Conservation (phyloP, 371 early-diverging fungal genomes). For the Lichtheimia hyalospora region DNA sequence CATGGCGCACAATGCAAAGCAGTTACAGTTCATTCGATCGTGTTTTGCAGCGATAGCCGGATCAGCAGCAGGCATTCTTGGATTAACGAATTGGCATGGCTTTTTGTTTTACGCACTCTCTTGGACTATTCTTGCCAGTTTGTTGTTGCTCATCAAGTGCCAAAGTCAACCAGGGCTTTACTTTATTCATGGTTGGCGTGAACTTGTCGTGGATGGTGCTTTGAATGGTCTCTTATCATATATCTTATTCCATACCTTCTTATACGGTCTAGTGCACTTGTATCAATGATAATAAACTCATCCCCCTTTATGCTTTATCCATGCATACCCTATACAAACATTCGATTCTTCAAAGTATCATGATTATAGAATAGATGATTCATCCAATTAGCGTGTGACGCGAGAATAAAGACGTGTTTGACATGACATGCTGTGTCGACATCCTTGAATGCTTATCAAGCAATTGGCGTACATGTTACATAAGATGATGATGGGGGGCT, state of each 20-base stretch:
- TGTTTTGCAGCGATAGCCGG: slow-evolving; percentile 78
- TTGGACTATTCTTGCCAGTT: slow-evolving; percentile 56
- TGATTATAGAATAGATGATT: no score
- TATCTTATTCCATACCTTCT: slow-evolving; percentile 84
- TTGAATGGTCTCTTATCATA: slow-evolving; percentile 73
- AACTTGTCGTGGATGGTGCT: slow-evolving; percentile 66
- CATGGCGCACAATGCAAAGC: slow-evolving; percentile 65
- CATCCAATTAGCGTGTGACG: no score
- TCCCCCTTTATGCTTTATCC: no score
- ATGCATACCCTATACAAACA: no score
- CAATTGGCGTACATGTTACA: no score
- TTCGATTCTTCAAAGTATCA: no score
- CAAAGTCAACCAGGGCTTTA: slow-evolving; percentile 23
- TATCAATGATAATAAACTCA: slow-evolving; percentile 57
- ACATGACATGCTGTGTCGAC: no score
- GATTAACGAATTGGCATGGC: slow-evolving; percentile 67
- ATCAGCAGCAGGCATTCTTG: slow-evolving; percentile 78
- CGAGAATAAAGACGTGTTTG: no score
- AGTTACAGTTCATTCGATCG: slow-evolving; percentile 73
- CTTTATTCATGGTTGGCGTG: slow-evolving; percentile 54
- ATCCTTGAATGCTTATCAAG: no score
- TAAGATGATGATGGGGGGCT: no score
- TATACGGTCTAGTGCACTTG: slow-evolving; percentile 80
- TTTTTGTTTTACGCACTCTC: slow-evolving; percentile 74
- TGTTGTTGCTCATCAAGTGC: slow-evolving; percentile 48